phyloP scores from a whole-genome alignment of 2,329 filamentous ascomycete genomes.

The Cytospora leucostoma region DNA sequence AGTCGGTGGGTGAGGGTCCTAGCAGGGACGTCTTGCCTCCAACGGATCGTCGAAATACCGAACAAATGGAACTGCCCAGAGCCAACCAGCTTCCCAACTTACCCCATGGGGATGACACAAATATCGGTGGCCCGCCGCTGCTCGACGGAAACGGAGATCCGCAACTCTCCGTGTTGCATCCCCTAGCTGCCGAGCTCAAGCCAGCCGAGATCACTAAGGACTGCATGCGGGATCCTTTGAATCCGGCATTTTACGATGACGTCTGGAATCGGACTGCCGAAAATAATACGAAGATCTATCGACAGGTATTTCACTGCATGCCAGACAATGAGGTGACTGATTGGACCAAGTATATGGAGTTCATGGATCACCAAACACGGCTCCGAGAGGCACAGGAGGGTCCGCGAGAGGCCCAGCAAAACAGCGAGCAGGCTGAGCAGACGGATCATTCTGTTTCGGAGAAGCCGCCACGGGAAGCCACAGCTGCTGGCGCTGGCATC shows the following conservation, averaged over 20 bases:
- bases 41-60: slow-evolving; percentile 61
- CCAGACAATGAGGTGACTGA: slow-evolving; percentile 91
- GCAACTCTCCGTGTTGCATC: slow-evolving; percentile 48
- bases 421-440: slow-evolving; percentile 52
- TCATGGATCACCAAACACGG: slow-evolving; percentile 71
- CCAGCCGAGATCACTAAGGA: slow-evolving; percentile 78
- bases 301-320: slow-evolving; percentile 94
- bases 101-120: slow-evolving; percentile 73
- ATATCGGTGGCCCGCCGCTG: slow-evolving; percentile 75
- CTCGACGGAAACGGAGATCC: slow-evolving; percentile 56
- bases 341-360: slow-evolving; percentile 92
- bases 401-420: slow-evolving; percentile 46
- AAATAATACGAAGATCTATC: slow-evolving; percentile 95
- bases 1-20: slow-evolving; percentile 51
- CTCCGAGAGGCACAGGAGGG: slow-evolving; percentile 70
- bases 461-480: slow-evolving; percentile 31
- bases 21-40: slow-evolving; percentile 42
- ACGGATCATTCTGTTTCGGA: slow-evolving; percentile 36
- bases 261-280: slow-evolving; percentile 84
- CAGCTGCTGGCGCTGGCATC: slow-evolving; percentile 44
- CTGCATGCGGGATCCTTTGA: slow-evolving; percentile 91
- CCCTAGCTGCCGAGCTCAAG: slow-evolving; percentile 67
- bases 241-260: slow-evolving; percentile 79
- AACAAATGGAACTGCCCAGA: slow-evolving; percentile 67
- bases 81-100: slow-evolving; percentile 71